Percentiles rank a stretch among this genome's conserved stretches.
These are phyloP conservation scores for Curvularia verruculosa DNA, from an alignment of 2,329 filamentous ascomycete genomes.

Conservation along the genomic window DNA sequence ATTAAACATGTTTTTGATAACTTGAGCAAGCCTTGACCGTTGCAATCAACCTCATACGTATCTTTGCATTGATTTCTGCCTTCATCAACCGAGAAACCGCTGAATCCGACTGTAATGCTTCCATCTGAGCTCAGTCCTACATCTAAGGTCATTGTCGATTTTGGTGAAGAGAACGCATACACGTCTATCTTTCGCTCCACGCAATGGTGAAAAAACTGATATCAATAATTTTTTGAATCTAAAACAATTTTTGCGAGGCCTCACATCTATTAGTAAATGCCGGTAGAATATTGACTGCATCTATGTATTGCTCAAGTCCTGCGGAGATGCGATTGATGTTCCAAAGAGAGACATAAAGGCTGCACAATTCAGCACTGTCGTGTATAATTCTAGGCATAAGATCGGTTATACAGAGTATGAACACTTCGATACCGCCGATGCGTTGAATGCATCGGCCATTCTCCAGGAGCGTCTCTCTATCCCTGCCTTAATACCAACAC, in stretches of 20 bases:
- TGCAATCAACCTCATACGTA: too few relatives aligned
- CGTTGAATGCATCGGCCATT: slow-evolving; percentile 21
- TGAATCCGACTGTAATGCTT: slow-evolving; percentile 45
- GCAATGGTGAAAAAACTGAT: slow-evolving; percentile 45
- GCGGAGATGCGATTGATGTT: slow-evolving; percentile 22
- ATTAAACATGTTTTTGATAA: neutral
- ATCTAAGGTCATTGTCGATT: slow-evolving; percentile 24
- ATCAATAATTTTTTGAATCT: slow-evolving; percentile 39
- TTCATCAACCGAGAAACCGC: too few relatives aligned
- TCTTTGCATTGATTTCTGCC: too few relatives aligned
- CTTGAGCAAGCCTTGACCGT: slow-evolving; percentile 20
- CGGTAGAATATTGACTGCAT: slow-evolving; percentile 15
- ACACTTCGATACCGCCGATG: slow-evolving; percentile 26
- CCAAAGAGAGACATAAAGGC: slow-evolving; percentile 26
- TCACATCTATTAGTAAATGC: slow-evolving; percentile 12
- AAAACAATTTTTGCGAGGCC: slow-evolving; percentile 21
- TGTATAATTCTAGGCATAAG: slow-evolving; percentile 11
- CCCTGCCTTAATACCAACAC: slow-evolving; percentile 23
- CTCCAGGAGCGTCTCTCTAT: slow-evolving; percentile 31
- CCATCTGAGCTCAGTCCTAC: slow-evolving; percentile 42
- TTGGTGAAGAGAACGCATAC: slow-evolving; percentile 32
- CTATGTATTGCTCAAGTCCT: slow-evolving; percentile 25
- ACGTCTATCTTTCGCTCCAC: slow-evolving; percentile 50
- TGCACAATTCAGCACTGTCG: slow-evolving; percentile 31
- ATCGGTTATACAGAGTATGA: slow-evolving; percentile 25